Base-by-base conservation (phyloP, 1,284 basidiomycete species). In the Phlebopus sp. region DNA sequence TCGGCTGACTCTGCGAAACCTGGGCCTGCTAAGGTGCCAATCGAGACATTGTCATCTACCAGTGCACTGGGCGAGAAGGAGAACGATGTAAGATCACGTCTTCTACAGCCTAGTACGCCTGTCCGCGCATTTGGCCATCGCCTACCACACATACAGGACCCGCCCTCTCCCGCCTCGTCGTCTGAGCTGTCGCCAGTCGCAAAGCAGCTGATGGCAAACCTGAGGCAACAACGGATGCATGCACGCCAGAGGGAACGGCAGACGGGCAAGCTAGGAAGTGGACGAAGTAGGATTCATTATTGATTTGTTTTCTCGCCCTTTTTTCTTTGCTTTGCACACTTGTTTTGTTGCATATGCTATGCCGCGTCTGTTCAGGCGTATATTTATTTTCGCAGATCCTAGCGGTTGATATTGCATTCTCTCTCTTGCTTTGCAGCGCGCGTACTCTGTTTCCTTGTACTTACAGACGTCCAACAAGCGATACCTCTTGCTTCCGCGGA, bases 151-250 rank as follows among this genome's bases (percentile, higher is more conserved):
- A 35, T 59, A 40, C 49, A 27, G 55, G 64, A 47, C 52, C 60
- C 60, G 27, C 75, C 81, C 3, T 84, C 82, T 4, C 81, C 84
- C n/a, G 76, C 80, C n/a, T 82, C 78, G 21, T 86, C 85, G 3
- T 77, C 83, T 11, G 86, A 88, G 55, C 67, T 89, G 41, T 88
- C 86, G 18, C 83, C 84, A 10, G 64, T 82, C 30, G 81, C 75
- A 7, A 73, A 73, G 54, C 75, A 83, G 59, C 74, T 89, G 59
- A 88, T 88, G 86, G 67, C 69, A 47, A 74, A 80, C 56, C 60
- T 84, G 40, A 70, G 86, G 50, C 71, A 78, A 53, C 76, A 82
- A 59, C 72, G 81, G 44, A 71, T 69, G 66, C 70, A 69, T 37
- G 74, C 72, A 11, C 71, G 79, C 37, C 58, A 58, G 45, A 63